Evolutionary conservation across 441 rosid species (phyloP), one percentile per base, ranked within the genome.

Genomic region (Euphorbia schlechtendalii): DNA sequence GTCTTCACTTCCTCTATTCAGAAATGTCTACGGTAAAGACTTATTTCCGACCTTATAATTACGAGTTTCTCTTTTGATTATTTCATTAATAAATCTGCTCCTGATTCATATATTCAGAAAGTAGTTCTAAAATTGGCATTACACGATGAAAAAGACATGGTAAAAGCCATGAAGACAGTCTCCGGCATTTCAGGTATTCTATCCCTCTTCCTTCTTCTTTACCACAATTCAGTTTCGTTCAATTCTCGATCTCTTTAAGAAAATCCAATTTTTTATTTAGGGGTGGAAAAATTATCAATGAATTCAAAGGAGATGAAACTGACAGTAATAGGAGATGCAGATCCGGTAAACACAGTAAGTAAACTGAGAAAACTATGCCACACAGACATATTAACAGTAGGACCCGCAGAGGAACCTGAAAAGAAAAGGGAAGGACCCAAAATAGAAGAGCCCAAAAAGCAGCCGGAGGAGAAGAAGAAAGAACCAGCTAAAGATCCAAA

Each of bases 301-400:
- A 86, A 86, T 48, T 73, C 74, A 73, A 84, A 87, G 74, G 85
- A 85, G 20, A 71, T 70, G 69, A 86, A 84, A 75, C 24, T 87
- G 76, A 90, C 90, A 2, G 79, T 86, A 24, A 74, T 68, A 0
- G 92, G 92, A 53, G 76, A 65, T 21, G 59, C 81, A 4, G 96
- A 84, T 72, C 67, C 85, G 45, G 71, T 83, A 2, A 0, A 2
- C 8, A 61, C 86, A 0, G 90, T 77, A 60, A 56, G 56, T 66
- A 82, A 87, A 70, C 70, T 86, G 71, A 82, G 87, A 71, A 87
- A 86, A 75, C 45, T 61, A 2, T 87, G 91, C 65, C 36, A 1
- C 25, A 57, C 90, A 1, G 81, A 82, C 0, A 75, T 90, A 6
- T 24, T 80, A 18, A 71, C 90, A 0, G 95, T 84, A 0, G 95